Percentiles rank a stretch among this genome's conserved stretches.
Evolutionary conservation across 345 rosid species (phyloP).

Genomic region (Limnanthes douglasii): DNA sequence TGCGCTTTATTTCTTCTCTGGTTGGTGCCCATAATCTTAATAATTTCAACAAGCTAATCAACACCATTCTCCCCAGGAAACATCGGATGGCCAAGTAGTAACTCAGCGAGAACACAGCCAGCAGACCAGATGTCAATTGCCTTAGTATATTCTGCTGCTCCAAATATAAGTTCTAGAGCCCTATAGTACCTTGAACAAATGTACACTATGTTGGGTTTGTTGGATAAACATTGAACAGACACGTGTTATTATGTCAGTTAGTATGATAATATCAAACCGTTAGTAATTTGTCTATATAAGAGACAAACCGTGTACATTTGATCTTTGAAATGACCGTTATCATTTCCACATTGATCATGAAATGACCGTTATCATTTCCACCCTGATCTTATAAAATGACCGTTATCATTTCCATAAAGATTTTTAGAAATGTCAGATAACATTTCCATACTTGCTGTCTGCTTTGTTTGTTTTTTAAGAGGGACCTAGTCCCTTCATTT

Average conservation of each 20-base stretch:
- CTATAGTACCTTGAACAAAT: conserved; percentile 94
- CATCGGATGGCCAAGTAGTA: conserved; percentile 90
- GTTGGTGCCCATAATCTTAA: conserved; percentile 96
- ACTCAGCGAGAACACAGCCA: conserved; percentile 96
- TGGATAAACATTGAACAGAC: no score
- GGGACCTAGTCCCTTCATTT: no score
- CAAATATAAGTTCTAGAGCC: conserved; percentile 95
- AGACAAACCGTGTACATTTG: conserved; percentile 28
- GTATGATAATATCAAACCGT: no score
- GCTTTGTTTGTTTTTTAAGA: no score
- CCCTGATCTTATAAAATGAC: neutral
- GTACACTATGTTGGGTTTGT: conserved; percentile 88
- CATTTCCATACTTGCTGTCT: no score
- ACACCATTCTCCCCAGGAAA: conserved; percentile 99
- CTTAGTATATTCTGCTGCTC: conserved; percentile 90
- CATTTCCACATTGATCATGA: conserved; percentile 9
- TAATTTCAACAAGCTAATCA: conserved; percentile 91
- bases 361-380: no score
- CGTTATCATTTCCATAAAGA: no score
- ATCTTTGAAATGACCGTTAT: conserved; percentile 30
- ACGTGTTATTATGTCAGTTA: no score
- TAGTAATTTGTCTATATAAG: no score
- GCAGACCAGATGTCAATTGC: conserved; percentile 98
- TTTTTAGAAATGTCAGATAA: no score
- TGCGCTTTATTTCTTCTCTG: conserved; percentile 77